A percentile compares a stretch with the other conserved stretches of the same genome.
Conservation (phyloP, 2,329 filamentous ascomycete species). For the Pyricularia grisea region DNA sequence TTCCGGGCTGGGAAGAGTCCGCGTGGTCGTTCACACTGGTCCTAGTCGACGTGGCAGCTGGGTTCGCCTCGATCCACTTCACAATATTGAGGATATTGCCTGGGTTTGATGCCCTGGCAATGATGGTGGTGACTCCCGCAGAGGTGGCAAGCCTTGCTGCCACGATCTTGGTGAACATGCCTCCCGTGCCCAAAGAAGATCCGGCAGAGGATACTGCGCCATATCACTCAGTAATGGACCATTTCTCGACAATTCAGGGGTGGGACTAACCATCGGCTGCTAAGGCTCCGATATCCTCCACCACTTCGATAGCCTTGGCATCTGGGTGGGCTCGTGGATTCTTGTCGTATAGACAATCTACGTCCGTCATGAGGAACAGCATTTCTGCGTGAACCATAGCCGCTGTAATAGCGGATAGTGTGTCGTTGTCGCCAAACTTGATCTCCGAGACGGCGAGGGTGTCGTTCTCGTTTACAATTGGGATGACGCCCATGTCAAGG, state of each 20-base stretch:
- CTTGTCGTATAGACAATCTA: conserved; percentile 94
- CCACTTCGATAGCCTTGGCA: conserved; percentile 82
- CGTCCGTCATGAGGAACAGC: conserved; percentile 97
- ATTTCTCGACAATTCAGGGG: neutral
- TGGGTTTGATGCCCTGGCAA: conserved; percentile 87
- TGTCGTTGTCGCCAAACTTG: conserved; percentile 99
- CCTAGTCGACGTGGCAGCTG: conserved; percentile 9
- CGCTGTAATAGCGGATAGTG: conserved; percentile 88
- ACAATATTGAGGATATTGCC: conserved; percentile 88
- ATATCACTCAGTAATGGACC: neutral
- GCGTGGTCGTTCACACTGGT: conserved; percentile 12
- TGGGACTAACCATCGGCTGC: conserved; percentile 60
- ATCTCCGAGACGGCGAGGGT: conserved; percentile 95
- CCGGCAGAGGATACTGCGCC: conserved; percentile 71
- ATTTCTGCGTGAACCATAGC: conserved; percentile 97
- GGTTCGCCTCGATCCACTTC: conserved; percentile 59
- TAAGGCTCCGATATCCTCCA: conserved; percentile 76
- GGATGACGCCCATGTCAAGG: conserved; percentile 89
- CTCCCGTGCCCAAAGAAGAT: conserved; percentile 82
- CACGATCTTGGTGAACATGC: conserved; percentile 96
- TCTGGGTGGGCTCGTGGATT: conserved; percentile 82
- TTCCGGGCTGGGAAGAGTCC: conserved; percentile 13
- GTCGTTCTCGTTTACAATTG: conserved; percentile 98
- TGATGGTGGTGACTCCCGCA: conserved; percentile 90
- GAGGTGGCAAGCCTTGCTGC: conserved; percentile 87